These are phyloP conservation scores for Euphorbia tirucalli DNA, from an alignment of 345 rosid genomes.

Conservation along the genomic window DNA sequence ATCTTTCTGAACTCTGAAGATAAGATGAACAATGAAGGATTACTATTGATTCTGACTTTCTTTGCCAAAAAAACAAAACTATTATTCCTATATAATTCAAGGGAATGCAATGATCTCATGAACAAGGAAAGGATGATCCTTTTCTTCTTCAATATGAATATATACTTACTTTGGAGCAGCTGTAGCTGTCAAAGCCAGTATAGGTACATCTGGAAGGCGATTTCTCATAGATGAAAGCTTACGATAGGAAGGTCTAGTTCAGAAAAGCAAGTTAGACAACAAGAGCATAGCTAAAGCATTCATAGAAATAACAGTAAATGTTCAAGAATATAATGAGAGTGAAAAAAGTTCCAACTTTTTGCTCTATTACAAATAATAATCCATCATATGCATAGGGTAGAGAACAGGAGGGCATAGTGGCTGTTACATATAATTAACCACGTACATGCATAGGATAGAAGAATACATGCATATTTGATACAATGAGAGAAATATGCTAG, in stretches of 20 bases:
- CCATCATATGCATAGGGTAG: background rate
- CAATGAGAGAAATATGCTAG: background rate
- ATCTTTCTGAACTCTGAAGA: conserved; percentile 84
- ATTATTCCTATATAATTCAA: background rate
- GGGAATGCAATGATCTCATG: background rate
- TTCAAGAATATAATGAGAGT: conserved; percentile 3
- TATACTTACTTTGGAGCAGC: conserved; percentile 85
- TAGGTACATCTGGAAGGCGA: conserved; percentile 69
- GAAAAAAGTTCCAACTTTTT: background rate
- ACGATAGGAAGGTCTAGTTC: conserved; percentile 78
- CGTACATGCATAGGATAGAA: too few species aligned
- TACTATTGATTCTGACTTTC: conserved; percentile 3
- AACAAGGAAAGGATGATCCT: background rate
- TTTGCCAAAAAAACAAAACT: conserved; percentile 2
- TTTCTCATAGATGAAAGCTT: conserved; percentile 82
- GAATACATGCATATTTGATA: background rate
- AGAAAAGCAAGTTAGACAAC: conserved; percentile 1
- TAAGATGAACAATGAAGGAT: conserved; percentile 13
- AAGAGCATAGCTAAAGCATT: background rate
- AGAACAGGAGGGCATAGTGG: background rate
- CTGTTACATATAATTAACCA: too few species aligned
- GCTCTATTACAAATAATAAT: background rate
- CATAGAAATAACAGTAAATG: background rate
- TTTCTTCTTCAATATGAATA: conserved; percentile 1
- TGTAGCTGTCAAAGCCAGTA: conserved; percentile 92